Base-by-base conservation (phyloP, 179 eudicot genomes). In the Patellifolia procumbens region DNA sequence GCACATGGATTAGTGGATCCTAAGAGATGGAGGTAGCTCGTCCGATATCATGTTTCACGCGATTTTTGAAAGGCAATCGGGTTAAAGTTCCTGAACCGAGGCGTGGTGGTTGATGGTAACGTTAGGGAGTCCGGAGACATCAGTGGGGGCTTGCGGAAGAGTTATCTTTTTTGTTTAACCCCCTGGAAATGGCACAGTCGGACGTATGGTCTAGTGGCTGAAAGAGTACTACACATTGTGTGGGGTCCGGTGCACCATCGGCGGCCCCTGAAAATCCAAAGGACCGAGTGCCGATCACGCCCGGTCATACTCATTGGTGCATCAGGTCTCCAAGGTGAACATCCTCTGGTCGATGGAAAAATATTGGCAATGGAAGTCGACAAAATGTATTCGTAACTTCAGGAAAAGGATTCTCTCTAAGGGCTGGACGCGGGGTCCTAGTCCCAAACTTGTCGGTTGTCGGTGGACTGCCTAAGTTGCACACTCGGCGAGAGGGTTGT, bases 111-210 rank as follows among this genome's bases (percentile, higher is more conserved):
- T 29, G 65, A 29, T 75, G 84, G 69, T 81, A 81, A 81, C 78
- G 68, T 81, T 77, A 81, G 71, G 84, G 55, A 81, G 77, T 76
- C 77, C 78, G 61, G 84, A 81, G 78, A 81, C 78, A 78, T 81
- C 78, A 72, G 81, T 55, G 62, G 78, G 75, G 81, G 81, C 81
- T 72, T 81, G 72, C 67, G 78, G 81, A 77, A 73, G 84, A 73
- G 78, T 81, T 87, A 87, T 90, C 86, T 85, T 88, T 85, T 90
- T 89, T 90, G 86, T 87, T 88, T 90, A 90, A 90, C 88, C 85
- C 80, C 91, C 87, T 85, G 91, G 88, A 87, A 87, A 81, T 73
- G 85, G 82, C 87, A 85, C 84, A 81, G 77, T 76, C 77, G 74
- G 85, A 83, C 72, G 81, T 70, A 76, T 83, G 85, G 85, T 83